Evolutionary conservation across 495 filamentous ascomycete genomes (phyloP), one percentile per base, ranked within the genome.

Genomic region (Podospora pseudopauciseta): DNA sequence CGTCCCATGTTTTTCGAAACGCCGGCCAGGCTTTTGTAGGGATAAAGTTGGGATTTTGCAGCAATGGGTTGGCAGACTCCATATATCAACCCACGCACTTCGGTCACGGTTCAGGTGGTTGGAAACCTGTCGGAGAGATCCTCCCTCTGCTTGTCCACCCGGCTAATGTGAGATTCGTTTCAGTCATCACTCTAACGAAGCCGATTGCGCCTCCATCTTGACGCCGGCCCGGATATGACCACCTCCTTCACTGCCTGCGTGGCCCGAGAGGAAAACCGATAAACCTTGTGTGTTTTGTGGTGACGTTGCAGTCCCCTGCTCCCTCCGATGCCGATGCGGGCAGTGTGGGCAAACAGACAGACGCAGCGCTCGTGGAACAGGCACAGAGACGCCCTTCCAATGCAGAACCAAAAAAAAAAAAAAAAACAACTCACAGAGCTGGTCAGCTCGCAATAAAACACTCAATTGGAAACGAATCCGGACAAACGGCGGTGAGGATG

Each of bases 81-180:
- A 58, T 58, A 23, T 23, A 57, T 57, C 55, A 57, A 57, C 55
- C 56, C 56, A 58, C 56, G 56, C 19, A 49, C 6, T 49, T 49
- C 39, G 39, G 39, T 49, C 39, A 49, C 39, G 23, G 23, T 23
- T 23, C 56, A 16, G 3, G 56, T 20, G 56, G 20, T 58, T 58
- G 56, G n/a, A 23, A 23, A 27, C n/a, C 9, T 58, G n/a, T 4
- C 56, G 39, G 39, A 11, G 5, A 13, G 39, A 13, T 18, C 39
- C 39, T 49, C 39, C 39, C 39, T 49, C 39, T 49, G 15, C 5
- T 49, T 49, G 7, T 49, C 13, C 23, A 20, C 20, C 56, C 26
- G 56, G 19, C 56, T 58, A 58, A 58, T 58, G n/a, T 26, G 39
- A 58, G 56, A 58, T 58, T 20, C 56, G 56, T 20, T 58, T 58